Conservation (phyloP, 2,329 filamentous ascomycete species). For the Biscogniauxia sp. region DNA sequence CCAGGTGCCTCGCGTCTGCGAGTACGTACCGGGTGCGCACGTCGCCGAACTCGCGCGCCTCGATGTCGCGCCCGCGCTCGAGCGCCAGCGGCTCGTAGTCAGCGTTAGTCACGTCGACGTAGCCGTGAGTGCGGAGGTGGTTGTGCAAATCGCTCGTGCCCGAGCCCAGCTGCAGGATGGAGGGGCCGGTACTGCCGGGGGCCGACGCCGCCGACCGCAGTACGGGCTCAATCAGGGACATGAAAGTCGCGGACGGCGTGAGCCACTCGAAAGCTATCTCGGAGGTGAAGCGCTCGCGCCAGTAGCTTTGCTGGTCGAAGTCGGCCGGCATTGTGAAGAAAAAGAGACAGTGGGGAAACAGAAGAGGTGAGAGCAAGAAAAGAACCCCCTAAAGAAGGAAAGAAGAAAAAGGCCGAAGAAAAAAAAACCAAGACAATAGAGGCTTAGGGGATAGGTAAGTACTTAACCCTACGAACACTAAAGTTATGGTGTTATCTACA, state of each 20-base stretch:
- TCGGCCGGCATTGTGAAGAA: conserved; percentile 29
- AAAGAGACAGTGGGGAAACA: background rate
- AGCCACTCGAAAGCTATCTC: conserved; percentile 51
- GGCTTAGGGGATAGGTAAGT: no score
- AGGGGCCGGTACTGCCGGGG: background rate
- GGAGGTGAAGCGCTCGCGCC: conserved; percentile 44
- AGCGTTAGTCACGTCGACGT: conserved; percentile 44
- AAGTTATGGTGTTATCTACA: no score
- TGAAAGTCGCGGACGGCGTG: conserved; percentile 39
- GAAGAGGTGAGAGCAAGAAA: no score
- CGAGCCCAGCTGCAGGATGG: conserved; percentile 47
- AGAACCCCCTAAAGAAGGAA: no score
- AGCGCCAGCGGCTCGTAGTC: conserved; percentile 50
- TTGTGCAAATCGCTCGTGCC: conserved; percentile 51
- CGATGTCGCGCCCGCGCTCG: conserved; percentile 40
- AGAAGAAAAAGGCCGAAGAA: no score
- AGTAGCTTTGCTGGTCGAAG: conserved; percentile 50
- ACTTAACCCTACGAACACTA: no score
- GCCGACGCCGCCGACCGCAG: conserved; percentile 28
- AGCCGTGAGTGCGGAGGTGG: conserved; percentile 42
- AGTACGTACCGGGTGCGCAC: conserved; percentile 43
- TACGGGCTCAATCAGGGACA: conserved; percentile 38
- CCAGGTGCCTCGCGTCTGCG: conserved; percentile 44
- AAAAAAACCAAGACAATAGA: no score
- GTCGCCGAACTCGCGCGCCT: conserved; percentile 42